These are phyloP conservation scores for Fraxinus sp. DNA, from an alignment of 305 asterid genomes.

Conservation along the genomic window DNA sequence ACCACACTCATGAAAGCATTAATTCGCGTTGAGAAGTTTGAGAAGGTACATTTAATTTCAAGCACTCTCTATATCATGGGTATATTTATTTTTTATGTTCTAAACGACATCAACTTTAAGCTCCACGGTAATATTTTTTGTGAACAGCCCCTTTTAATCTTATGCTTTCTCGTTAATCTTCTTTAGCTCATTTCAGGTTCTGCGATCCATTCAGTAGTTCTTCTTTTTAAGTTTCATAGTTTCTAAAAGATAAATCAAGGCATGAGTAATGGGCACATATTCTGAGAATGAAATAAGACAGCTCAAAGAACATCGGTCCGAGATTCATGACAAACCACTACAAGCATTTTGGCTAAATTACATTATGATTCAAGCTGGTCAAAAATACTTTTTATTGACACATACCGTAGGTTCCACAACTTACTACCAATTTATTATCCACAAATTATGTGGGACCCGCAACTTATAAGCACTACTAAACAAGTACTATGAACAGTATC, in stretches of 20 bases:
- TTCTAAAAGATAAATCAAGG: neutral
- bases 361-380: neutral
- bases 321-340: neutral
- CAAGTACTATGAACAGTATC: neutral
- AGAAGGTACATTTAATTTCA: slow-evolving; percentile 43
- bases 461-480: neutral
- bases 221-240: neutral
- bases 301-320: neutral
- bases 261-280: neutral
- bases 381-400: neutral
- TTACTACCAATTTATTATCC: neutral
- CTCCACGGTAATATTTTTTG: neutral
- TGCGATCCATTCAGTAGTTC: neutral
- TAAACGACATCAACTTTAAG: neutral
- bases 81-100: neutral
- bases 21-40: slow-evolving; percentile 86
- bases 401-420: neutral
- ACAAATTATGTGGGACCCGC: neutral
- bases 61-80: slow-evolving; percentile 2
- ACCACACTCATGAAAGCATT: slow-evolving; percentile 94
- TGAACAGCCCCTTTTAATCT: neutral
- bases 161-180: neutral
- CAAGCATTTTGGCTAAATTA: neutral
- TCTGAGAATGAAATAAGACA: neutral
- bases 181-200: neutral